These are phyloP conservation scores for Aureobasidium sp. DNA, from an alignment of 2,329 filamentous ascomycete genomes.

Conservation along the genomic window DNA sequence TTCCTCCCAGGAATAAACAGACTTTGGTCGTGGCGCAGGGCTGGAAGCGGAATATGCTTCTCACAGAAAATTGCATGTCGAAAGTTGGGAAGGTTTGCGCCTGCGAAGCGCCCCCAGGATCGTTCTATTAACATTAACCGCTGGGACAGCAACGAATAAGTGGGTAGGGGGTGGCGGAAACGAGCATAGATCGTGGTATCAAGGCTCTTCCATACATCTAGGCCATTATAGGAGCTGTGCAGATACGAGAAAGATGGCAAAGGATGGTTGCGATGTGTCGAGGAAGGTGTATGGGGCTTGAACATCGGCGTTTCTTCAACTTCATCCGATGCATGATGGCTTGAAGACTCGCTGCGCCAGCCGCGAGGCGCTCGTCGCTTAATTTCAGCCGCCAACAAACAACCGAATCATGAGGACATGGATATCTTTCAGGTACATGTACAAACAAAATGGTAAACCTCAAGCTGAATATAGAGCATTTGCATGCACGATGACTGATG, in stretches of 20 bases:
- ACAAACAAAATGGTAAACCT: neutral
- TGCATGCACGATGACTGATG: neutral
- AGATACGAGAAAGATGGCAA: neutral
- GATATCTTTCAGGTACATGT: neutral
- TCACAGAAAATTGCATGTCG: neutral
- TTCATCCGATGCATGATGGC: neutral
- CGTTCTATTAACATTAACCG: neutral
- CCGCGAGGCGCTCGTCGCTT: neutral
- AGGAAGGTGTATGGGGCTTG: neutral
- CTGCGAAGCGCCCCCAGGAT: neutral
- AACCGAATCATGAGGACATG: neutral
- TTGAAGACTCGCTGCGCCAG: neutral
- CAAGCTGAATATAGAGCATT: neutral
- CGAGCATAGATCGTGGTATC: neutral
- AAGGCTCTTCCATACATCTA: neutral
- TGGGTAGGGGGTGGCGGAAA: neutral
- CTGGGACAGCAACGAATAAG: neutral
- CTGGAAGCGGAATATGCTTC: neutral
- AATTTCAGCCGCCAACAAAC: neutral
- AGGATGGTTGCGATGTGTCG: neutral
- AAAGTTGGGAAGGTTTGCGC: neutral
- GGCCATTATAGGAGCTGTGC: neutral
- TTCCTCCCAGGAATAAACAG: neutral
- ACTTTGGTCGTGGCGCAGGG: neutral
- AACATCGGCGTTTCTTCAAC: neutral